Conservation (phyloP, 1,139 yeast species). For the Debaryomyces psychrophilus region DNA sequence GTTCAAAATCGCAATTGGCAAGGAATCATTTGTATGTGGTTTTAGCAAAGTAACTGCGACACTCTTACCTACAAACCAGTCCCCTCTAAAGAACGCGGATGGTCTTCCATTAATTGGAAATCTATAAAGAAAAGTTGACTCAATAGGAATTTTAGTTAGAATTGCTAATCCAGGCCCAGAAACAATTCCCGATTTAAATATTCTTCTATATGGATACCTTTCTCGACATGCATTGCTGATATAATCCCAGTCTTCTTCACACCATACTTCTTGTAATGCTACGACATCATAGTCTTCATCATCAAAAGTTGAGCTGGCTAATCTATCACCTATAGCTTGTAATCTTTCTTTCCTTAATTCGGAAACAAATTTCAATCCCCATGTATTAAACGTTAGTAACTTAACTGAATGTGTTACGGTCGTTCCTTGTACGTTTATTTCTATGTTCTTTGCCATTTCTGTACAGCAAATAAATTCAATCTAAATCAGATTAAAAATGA, state of each 20-base stretch:
- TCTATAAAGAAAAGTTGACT: conserved; percentile 72
- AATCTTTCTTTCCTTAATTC: conserved; percentile 67
- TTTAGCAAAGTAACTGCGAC: conserved; percentile 73
- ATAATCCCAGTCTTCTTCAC: conserved; percentile 76
- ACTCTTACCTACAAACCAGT: conserved; percentile 95
- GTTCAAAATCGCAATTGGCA: conserved; percentile 77
- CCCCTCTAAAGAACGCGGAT: conserved; percentile 91
- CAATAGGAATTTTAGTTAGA: conserved; percentile 81
- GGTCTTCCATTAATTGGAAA: conserved; percentile 95
- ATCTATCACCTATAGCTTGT: conserved; percentile 68
- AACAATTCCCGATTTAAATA: conserved; percentile 79
- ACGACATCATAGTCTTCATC: conserved; percentile 72
- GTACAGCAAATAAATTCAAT: background rate
- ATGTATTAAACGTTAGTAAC: conserved; percentile 70
- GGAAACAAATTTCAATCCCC: conserved; percentile 90
- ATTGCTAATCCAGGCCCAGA: conserved; percentile 94
- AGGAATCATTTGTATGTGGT: conserved; percentile 47
- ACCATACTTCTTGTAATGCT: conserved; percentile 95
- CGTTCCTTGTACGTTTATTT: conserved; percentile 6
- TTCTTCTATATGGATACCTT: conserved; percentile 65
- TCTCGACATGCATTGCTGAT: conserved; percentile 49
- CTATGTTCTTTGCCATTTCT: background rate
- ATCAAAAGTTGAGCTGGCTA: conserved; percentile 44
- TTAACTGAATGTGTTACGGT: conserved; percentile 29
- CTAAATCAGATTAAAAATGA: background rate